A percentile compares a stretch with the other conserved stretches of the same genome.
These are phyloP conservation scores for Madurella mycetomatis DNA, from an alignment of 2,329 filamentous ascomycete species.

Conservation along the genomic window DNA sequence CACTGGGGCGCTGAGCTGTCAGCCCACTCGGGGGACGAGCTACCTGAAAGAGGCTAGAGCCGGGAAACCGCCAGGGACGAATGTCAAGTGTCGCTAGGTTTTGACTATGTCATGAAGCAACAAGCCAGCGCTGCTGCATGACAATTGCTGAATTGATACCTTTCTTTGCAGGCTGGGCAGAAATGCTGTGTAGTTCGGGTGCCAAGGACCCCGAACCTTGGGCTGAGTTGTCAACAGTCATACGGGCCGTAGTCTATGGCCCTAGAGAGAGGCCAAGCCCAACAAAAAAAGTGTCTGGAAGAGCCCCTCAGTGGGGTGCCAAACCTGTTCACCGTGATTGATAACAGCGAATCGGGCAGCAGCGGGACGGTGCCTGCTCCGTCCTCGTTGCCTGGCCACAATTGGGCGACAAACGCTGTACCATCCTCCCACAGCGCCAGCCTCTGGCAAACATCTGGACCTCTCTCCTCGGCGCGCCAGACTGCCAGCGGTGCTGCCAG, in stretches of 20 bases:
- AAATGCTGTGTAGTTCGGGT: constrained; percentile 13
- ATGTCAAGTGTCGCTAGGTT: constrained; percentile 8
- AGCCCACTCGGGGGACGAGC: constrained; percentile 9
- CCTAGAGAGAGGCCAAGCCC: constrained; percentile 7
- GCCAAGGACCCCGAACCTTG: constrained; percentile 9
- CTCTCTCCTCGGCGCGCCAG: neutral
- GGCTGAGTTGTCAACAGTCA: constrained; percentile 16
- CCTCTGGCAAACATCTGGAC: neutral
- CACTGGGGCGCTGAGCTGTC: constrained; percentile 17
- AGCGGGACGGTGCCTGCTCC: neutral
- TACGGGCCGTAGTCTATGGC: constrained; percentile 3
- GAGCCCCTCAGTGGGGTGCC: neutral
- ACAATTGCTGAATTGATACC: constrained; percentile 1
- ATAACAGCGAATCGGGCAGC: constrained; percentile 9
- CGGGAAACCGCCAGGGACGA: neutral
- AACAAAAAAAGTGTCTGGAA: constrained; percentile 1
- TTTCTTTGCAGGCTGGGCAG: constrained; percentile 13
- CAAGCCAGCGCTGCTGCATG: neutral
- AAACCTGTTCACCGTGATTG: constrained; percentile 1
- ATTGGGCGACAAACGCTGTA: constrained; percentile 7
- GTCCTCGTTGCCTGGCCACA: neutral
- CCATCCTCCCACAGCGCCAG: neutral
- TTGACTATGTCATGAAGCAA: constrained; percentile 2
- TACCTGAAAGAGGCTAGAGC: constrained; percentile 14
- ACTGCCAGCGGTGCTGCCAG: neutral